Percentiles rank a stretch among this genome's conserved stretches.
Conservation (phyloP, 495 filamentous ascomycete genomes). For the Penicillium crystallinum region DNA sequence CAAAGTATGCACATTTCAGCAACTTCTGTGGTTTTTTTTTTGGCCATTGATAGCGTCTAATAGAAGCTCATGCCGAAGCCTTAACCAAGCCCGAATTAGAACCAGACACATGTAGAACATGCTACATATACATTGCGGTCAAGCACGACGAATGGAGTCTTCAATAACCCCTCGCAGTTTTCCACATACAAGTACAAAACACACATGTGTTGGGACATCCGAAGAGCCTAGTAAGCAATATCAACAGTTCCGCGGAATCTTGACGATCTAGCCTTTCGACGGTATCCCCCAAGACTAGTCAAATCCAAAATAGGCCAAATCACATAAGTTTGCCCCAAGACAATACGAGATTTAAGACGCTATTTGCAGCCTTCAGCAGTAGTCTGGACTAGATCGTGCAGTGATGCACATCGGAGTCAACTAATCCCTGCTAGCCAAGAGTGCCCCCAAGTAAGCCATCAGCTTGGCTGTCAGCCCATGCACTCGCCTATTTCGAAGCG, state of each 20-base stretch:
- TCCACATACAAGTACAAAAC: not conserved
- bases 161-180: too few species aligned
- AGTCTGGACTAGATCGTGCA: slow-evolving; percentile 10
- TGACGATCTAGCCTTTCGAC: not conserved
- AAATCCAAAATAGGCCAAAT: not conserved
- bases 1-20: too few species aligned
- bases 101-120: too few species aligned
- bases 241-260: not conserved
- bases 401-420: not conserved
- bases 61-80: too few species aligned
- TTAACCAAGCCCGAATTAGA: too few species aligned
- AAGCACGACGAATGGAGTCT: too few species aligned
- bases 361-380: not conserved
- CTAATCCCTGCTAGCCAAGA: slow-evolving; percentile 1
- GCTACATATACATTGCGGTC: too few species aligned
- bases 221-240: not conserved
- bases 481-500: not conserved
- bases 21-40: too few species aligned
- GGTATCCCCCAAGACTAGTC: not conserved
- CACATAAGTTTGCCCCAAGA: not conserved
- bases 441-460: slow-evolving; percentile 7
- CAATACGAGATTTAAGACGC: slow-evolving; percentile 1
- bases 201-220: too few species aligned
- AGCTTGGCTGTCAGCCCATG: slow-evolving; percentile 6
- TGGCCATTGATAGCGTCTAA: too few species aligned